phyloP scores from a whole-genome alignment of 352 stramenopile species.

The Peronospora destructor region DNA sequence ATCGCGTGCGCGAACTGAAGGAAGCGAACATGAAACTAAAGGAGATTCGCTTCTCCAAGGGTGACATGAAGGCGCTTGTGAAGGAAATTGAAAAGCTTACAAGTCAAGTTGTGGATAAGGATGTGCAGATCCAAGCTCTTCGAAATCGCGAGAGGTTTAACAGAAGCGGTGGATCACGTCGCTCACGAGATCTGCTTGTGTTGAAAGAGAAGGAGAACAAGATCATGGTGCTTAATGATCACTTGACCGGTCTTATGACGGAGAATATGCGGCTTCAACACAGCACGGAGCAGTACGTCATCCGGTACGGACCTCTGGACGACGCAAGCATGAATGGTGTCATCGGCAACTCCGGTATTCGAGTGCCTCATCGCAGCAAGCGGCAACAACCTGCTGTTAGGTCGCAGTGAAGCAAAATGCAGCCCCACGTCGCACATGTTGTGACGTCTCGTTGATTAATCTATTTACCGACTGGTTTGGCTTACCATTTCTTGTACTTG shows the following conservation, averaged over 20 bases:
- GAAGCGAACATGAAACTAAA: slow-evolving; percentile 50
- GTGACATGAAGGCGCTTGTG: slow-evolving; percentile 39
- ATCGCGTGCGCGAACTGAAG: slow-evolving; percentile 40
- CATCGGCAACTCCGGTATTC: slow-evolving; percentile 29
- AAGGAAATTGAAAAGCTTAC: slow-evolving; percentile 49
- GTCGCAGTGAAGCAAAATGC: slow-evolving; percentile 13
- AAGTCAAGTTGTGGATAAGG: slow-evolving; percentile 42
- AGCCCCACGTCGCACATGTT: no score
- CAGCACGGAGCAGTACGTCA: slow-evolving; percentile 54
- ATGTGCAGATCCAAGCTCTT: slow-evolving; percentile 41
- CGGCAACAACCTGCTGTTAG: slow-evolving; percentile 17
- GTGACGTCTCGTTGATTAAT: no score
- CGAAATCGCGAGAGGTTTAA: slow-evolving; percentile 17
- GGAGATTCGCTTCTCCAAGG: slow-evolving; percentile 33
- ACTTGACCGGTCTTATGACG: slow-evolving; percentile 79
- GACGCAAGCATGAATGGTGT: slow-evolving; percentile 13
- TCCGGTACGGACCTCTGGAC: slow-evolving; percentile 32
- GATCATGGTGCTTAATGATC: slow-evolving; percentile 79
- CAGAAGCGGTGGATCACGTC: slow-evolving; percentile 26
- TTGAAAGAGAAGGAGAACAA: slow-evolving; percentile 68
- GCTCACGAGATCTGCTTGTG: slow-evolving; percentile 46
- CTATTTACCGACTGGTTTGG: no score
- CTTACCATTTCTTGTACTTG: no score
- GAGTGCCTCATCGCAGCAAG: slow-evolving; percentile 20
- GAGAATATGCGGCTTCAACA: slow-evolving; percentile 69